Conservation (phyloP, 2,329 filamentous ascomycete species). For the Neopestalotiopsis rosae region DNA sequence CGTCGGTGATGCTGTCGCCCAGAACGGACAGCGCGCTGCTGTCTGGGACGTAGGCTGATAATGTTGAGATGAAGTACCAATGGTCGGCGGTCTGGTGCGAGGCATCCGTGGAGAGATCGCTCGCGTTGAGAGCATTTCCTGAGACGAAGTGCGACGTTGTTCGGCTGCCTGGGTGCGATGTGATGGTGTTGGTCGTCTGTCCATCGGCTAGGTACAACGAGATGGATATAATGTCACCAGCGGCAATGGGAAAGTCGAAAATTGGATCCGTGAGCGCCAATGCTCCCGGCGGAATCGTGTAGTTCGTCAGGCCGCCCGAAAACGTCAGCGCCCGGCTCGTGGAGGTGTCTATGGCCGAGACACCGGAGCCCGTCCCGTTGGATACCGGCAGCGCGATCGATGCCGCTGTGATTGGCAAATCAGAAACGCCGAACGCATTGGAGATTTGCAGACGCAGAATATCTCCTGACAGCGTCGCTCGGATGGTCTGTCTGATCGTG, state of each 20-base stretch:
- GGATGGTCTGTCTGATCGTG: slow-evolving; percentile 67
- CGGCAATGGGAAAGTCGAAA: slow-evolving; percentile 49
- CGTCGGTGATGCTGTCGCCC: slow-evolving; percentile 72
- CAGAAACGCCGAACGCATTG: slow-evolving; percentile 64
- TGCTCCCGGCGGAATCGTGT: slow-evolving; percentile 58
- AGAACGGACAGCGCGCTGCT: slow-evolving; percentile 57
- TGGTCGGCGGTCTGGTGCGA: slow-evolving; percentile 40
- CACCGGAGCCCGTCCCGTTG: slow-evolving; percentile 53
- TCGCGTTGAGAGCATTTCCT: slow-evolving; percentile 54
- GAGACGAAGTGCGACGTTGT: slow-evolving; percentile 59
- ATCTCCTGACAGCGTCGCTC: slow-evolving; percentile 56
- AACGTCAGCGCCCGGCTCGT: slow-evolving; percentile 61
- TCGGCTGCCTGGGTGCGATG: slow-evolving; percentile 65
- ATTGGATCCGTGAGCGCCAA: slow-evolving; percentile 65
- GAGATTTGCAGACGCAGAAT: slow-evolving; percentile 64
- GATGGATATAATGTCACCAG: slow-evolving; percentile 56
- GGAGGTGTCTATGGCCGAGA: slow-evolving; percentile 49
- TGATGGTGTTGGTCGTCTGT: slow-evolving; percentile 60
- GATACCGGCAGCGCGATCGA: slow-evolving; percentile 56
- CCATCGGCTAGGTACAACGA: slow-evolving; percentile 64
- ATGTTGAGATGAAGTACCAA: slow-evolving; percentile 64
- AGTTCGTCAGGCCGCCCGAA: slow-evolving; percentile 48
- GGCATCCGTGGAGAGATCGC: slow-evolving; percentile 40
- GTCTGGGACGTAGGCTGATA: slow-evolving; percentile 57
- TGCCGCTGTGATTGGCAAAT: slow-evolving; percentile 61